Percentiles rank a stretch among this genome's conserved stretches.
phyloP scores from a whole-genome alignment of 75 land plant species.

The Azolla pinnata region DNA sequence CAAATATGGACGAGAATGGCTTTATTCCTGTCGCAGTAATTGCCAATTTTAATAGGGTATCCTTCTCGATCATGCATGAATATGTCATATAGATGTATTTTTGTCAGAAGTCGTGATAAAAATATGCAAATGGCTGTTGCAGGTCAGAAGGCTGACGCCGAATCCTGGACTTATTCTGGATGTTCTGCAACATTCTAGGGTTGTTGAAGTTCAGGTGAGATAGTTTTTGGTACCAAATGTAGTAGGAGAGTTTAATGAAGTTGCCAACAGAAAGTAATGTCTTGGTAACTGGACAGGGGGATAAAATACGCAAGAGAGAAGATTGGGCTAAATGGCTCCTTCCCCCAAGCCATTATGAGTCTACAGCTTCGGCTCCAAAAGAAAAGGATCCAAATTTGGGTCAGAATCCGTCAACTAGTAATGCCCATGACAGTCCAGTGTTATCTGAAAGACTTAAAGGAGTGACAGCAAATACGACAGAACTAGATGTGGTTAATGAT shows the following conservation, averaged over 20 bases:
- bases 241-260: no score
- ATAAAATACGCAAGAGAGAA: constrained; percentile 64
- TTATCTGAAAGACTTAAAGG: no score
- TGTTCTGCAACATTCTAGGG: constrained; percentile 46
- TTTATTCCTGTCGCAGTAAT: constrained; percentile 69
- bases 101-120: no score
- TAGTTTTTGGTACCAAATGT: not conserved
- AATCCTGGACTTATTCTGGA: constrained; percentile 58
- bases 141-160: constrained; percentile 67
- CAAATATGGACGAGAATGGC: constrained; percentile 72
- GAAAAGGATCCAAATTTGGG: constrained; percentile 11
- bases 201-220: constrained; percentile 77
- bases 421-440: no score
- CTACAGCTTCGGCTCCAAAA: constrained; percentile 1
- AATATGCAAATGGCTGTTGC: not conserved
- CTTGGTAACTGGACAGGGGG: no score
- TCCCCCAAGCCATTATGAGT: constrained; percentile 18
- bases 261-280: no score
- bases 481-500: not conserved
- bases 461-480: not conserved
- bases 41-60: constrained; percentile 85
- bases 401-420: no score
- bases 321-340: constrained; percentile 69
- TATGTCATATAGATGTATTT: no score
- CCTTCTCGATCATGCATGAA: no score